Conservation (phyloP, 305 asterid species). For the Fraxinus sp. region DNA sequence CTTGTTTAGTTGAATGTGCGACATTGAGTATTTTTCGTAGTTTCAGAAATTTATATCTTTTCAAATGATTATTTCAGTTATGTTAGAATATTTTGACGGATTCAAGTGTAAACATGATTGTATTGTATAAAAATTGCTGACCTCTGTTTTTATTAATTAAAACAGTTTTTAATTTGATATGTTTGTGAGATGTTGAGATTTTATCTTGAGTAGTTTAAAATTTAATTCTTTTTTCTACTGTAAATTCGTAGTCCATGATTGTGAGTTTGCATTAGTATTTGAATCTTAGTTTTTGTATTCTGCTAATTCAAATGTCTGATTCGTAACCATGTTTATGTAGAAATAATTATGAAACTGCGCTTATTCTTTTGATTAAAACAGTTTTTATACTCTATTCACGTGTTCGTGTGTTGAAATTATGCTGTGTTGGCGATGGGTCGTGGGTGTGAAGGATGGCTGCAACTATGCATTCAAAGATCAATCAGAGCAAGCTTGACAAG, state of each 20-base stretch:
- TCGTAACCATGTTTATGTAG: background rate
- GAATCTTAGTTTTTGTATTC: background rate
- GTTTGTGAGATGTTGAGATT: background rate
- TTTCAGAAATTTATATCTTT: no score
- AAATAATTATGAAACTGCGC: background rate
- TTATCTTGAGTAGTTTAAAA: background rate
- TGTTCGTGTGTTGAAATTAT: background rate
- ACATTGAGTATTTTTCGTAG: no score
- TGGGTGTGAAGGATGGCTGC: constrained; percentile 82
- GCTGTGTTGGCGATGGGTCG: no score
- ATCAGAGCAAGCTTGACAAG: constrained; percentile 61
- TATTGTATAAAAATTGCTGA: no score
- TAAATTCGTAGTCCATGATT: background rate
- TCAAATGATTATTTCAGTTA: no score
- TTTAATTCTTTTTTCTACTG: background rate
- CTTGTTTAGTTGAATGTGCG: no score
- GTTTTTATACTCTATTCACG: background rate
- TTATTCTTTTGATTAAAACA: background rate
- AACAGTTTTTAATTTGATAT: background rate
- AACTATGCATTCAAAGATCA: constrained; percentile 70
- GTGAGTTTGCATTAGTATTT: background rate
- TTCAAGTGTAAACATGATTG: no score
- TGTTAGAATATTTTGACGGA: no score
- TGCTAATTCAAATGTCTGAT: background rate
- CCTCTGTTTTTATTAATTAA: no score